Conservation (phyloP, 2,329 filamentous ascomycete species). For the Sporothrix luriei region DNA sequence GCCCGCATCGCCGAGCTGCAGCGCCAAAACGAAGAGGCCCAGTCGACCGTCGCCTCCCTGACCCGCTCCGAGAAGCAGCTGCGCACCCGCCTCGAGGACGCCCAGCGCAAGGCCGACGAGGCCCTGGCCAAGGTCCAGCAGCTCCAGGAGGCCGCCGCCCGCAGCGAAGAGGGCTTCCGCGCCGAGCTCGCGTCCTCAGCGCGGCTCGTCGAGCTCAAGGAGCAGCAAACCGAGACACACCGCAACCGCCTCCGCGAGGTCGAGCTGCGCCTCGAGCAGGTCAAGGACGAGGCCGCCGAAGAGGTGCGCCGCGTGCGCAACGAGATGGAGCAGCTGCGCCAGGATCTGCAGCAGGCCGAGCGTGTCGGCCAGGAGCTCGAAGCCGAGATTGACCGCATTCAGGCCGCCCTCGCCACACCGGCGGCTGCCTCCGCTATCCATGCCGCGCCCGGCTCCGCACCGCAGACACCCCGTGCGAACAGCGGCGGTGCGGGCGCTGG, state of each 20-base stretch:
- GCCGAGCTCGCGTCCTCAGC: slow-evolving; percentile 81
- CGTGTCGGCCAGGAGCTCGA: slow-evolving; percentile 56
- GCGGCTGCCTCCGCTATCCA: slow-evolving; percentile 32
- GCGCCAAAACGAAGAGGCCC: slow-evolving; percentile 82
- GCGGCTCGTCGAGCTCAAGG: slow-evolving; percentile 79
- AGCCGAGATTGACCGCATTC: slow-evolving; percentile 57
- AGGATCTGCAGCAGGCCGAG: slow-evolving; percentile 51
- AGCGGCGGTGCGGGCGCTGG: slow-evolving; percentile 38
- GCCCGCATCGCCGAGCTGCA: slow-evolving; percentile 86
- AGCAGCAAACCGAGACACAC: slow-evolving; percentile 73
- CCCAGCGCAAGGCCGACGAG: slow-evolving; percentile 85
- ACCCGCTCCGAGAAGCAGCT: slow-evolving; percentile 79
- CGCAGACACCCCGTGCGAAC: slow-evolving; percentile 64
- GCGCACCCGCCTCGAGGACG: slow-evolving; percentile 76
- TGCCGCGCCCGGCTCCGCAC: slow-evolving; percentile 50
- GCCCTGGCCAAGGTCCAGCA: slow-evolving; percentile 79
- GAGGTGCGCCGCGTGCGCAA: slow-evolving; percentile 58
- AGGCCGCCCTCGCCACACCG: slow-evolving; percentile 51
- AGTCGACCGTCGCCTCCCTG: slow-evolving; percentile 73
- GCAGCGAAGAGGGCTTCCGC: slow-evolving; percentile 82
- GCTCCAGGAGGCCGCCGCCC: slow-evolving; percentile 78
- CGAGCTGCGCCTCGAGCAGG: slow-evolving; percentile 62
- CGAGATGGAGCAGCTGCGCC: slow-evolving; percentile 59
- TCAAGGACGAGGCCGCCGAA: slow-evolving; percentile 68
- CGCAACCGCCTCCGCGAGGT: slow-evolving; percentile 71